Evolutionary conservation across 192 early-diverging fungal species (phyloP), one percentile per base, ranked within the genome.

Genomic region (Haplosporangium gracile): DNA sequence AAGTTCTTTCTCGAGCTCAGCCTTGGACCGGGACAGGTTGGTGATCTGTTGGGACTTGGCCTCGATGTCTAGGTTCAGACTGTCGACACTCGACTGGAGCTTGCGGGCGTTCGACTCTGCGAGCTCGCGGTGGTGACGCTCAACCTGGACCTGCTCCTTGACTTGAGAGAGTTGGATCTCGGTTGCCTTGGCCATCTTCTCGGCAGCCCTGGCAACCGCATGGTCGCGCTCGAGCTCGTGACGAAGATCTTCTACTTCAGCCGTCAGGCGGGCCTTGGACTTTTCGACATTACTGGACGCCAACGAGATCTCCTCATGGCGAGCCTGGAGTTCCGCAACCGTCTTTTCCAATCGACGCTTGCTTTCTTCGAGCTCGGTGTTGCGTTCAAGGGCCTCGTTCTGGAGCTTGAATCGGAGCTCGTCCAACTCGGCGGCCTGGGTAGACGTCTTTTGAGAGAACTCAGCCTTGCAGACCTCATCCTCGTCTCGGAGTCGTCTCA

Each of bases 181-280:
- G 60, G 91, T 81, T 18, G 91, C 88, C 77, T 95, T 95, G 42
- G 89, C 78, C 29, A 92, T 81, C 65, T 91, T 89, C 82, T 94
- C 93, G 39, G 95, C 89, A 69, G 92, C 92, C 72, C 95, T 90
- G 73, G 95, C 86, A 8, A 88, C 78, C 78, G 92, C 92, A 86
- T 95, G 95, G 78, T 96, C 94, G 39, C 95, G 92, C 82, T 97
- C 96, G 40, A 90, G 82, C 78, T 96, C 95, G 76, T 93, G 90
- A 22, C 92, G 89, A 45, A 95, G 83, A 73, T 97, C 96, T 85
- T 97, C 95, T 16, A 95, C 91, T 81, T 97, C 97, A 55, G 93
- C 78, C 5, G 89, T 91, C 11, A 97, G 88, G 7, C 94, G 89
- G 0, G 88, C 78, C 70, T 93, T 94, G 8, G 94, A 92, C 88